phyloP scores from a whole-genome alignment of 306 rosid species.

The Vigna radiata region DNA sequence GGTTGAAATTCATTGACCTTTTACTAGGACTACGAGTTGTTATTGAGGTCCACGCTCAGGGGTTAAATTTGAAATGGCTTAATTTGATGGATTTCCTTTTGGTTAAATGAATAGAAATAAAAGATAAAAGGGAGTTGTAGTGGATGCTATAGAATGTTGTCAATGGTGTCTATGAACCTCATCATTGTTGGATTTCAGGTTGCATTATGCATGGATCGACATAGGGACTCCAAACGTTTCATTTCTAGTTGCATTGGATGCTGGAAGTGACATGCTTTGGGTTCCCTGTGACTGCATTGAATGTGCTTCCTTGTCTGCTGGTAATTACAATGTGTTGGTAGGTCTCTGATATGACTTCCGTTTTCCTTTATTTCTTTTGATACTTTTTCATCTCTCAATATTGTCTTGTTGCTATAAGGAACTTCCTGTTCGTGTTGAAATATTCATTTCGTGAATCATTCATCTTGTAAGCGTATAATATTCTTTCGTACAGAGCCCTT shows the following conservation, averaged over 20 bases:
- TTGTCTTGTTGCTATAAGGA: background rate
- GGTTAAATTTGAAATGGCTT: constrained; percentile 24
- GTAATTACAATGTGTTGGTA: constrained; percentile 71
- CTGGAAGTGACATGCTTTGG: constrained; percentile 91
- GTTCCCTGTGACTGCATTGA: constrained; percentile 87
- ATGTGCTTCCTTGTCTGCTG: constrained; percentile 83
- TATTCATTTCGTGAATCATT: constrained; percentile 20
- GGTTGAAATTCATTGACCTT: background rate
- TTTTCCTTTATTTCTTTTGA: constrained; percentile 12
- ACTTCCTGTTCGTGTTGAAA: constrained; percentile 16
- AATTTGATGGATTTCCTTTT: background rate
- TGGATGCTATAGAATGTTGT: constrained; percentile 35
- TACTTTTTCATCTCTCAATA: constrained; percentile 16
- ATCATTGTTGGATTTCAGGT: constrained; percentile 58
- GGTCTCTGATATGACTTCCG: constrained; percentile 29
- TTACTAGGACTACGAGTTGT: background rate
- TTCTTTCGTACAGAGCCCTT: constrained; percentile 12
- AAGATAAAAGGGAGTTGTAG: background rate
- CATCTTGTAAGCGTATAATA: background rate
- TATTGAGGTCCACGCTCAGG: background rate
- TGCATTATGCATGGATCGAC: constrained; percentile 92
- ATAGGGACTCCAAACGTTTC: constrained; percentile 87
- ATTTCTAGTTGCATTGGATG: constrained; percentile 92
- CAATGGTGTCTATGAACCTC: constrained; percentile 1
- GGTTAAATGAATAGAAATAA: constrained; percentile 35